Evolutionary conservation across 305 asterid genomes (phyloP).

Genomic region (Ilex paraguariensis): DNA sequence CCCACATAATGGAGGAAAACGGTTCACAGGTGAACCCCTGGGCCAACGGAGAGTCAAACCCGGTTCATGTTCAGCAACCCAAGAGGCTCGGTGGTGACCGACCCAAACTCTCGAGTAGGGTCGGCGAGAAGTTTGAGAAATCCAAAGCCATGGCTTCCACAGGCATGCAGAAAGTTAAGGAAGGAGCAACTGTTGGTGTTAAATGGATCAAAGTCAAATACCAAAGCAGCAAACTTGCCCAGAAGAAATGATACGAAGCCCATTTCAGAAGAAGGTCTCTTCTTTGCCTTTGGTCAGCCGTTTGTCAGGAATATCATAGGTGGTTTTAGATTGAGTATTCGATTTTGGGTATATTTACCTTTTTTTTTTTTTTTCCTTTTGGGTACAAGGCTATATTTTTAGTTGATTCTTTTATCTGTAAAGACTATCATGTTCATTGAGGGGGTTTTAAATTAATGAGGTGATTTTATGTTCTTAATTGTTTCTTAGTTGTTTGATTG

Average conservation of each 20-base stretch:
- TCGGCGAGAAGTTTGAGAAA: constrained; percentile 38
- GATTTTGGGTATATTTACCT: no score
- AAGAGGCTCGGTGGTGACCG: neutral
- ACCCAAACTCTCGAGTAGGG: constrained; percentile 36
- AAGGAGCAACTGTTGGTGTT: constrained; percentile 59
- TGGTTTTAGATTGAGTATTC: neutral
- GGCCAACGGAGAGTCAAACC: no score
- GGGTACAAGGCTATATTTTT: no score
- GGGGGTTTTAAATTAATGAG: no score
- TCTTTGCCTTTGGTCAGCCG: neutral
- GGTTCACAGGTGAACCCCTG: no score
- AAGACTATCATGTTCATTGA: no score
- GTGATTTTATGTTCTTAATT: no score
- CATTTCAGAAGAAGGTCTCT: neutral
- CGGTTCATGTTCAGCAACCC: constrained; percentile 18
- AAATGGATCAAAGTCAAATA: constrained; percentile 63
- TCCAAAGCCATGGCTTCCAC: constrained; percentile 59
- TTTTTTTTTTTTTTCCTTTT: no score
- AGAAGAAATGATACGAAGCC: constrained; percentile 1
- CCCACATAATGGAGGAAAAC: no score
- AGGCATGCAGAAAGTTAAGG: constrained; percentile 62
- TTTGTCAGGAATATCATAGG: neutral
- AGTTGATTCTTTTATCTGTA: no score
- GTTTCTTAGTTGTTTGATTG: no score
- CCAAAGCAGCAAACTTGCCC: constrained; percentile 17